Percentiles rank a stretch among this genome's conserved stretches.
Evolutionary conservation across 306 rosid species (phyloP).

Genomic region (Lotus japonicus): DNA sequence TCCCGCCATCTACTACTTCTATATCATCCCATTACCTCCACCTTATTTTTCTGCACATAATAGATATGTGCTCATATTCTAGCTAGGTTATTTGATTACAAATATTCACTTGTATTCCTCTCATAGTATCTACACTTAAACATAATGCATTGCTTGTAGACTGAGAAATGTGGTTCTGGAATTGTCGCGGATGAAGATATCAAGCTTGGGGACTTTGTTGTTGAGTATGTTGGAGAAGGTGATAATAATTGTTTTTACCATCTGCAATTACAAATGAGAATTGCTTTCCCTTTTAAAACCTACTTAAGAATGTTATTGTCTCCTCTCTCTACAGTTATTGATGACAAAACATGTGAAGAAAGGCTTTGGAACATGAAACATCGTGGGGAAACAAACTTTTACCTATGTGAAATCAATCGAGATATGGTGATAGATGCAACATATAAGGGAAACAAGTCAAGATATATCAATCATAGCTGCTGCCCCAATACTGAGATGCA

Average conservation of each 20-base stretch:
- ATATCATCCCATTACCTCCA: too few relatives aligned
- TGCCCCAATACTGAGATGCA: slow-evolving; percentile 99
- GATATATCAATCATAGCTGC: slow-evolving; percentile 97
- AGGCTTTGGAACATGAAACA: slow-evolving; percentile 98
- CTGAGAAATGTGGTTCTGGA: slow-evolving; percentile 94
- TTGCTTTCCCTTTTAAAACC: slow-evolving; percentile 1
- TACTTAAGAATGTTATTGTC: slow-evolving; percentile 20
- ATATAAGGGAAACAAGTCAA: slow-evolving; percentile 90
- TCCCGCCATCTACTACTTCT: neutral
- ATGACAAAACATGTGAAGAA: slow-evolving; percentile 88
- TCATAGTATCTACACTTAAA: neutral
- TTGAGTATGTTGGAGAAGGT: slow-evolving; percentile 99
- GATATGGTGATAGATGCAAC: slow-evolving; percentile 99
- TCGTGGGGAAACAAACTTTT: slow-evolving; percentile 92
- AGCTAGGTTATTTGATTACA: neutral
- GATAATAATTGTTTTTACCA: slow-evolving; percentile 2
- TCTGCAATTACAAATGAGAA: neutral
- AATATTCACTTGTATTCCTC: neutral
- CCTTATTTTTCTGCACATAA: too few relatives aligned
- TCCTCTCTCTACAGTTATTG: slow-evolving; percentile 59
- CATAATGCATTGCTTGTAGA: slow-evolving; percentile 46
- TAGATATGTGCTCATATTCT: too few relatives aligned
- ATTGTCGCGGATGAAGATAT: slow-evolving; percentile 87
- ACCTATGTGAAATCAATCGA: slow-evolving; percentile 90
- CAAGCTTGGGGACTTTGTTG: slow-evolving; percentile 78